Percentiles rank a stretch among this genome's conserved stretches.
Evolutionary conservation across 805 yeast genomes (phyloP).

Genomic region (Ogataea zsoltii): DNA sequence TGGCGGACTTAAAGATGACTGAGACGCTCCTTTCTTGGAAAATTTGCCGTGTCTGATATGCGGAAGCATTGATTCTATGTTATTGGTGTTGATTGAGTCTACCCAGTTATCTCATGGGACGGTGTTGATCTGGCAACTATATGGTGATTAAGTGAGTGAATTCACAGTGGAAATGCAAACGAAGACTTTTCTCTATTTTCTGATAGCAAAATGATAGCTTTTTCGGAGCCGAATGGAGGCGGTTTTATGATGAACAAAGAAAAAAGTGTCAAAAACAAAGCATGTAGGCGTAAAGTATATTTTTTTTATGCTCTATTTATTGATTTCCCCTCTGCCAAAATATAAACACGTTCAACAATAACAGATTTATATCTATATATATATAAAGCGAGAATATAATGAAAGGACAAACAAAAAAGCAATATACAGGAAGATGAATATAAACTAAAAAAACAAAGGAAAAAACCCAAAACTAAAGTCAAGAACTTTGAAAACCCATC

Average conservation of each 20-base stretch:
- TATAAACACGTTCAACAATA: constrained; percentile 1
- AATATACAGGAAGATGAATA: constrained; percentile 24
- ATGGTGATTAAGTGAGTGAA: too few relatives aligned
- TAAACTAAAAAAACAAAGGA: constrained; percentile 12
- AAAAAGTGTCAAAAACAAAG: too few relatives aligned
- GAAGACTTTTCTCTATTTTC: too few relatives aligned
- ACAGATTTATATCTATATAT: neutral
- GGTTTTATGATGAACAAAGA: too few relatives aligned
- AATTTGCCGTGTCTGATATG: constrained; percentile 1
- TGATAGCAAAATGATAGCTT: too few relatives aligned
- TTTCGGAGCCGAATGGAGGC: too few relatives aligned
- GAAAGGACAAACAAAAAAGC: constrained; percentile 11
- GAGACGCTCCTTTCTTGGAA: neutral
- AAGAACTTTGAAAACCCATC: constrained; percentile 17
- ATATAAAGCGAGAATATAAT: neutral
- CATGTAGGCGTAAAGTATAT: too few relatives aligned
- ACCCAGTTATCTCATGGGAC: neutral
- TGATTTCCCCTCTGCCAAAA: neutral
- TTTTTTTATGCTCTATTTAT: too few relatives aligned
- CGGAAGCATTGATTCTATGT: neutral
- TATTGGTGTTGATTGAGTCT: neutral
- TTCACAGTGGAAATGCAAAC: too few relatives aligned
- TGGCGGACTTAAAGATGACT: neutral
- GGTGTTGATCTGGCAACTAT: neutral
- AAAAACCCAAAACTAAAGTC: constrained; percentile 11